phyloP scores from a whole-genome alignment of 129 eudicot genomes.

The Chrysanthemum makinoi region DNA sequence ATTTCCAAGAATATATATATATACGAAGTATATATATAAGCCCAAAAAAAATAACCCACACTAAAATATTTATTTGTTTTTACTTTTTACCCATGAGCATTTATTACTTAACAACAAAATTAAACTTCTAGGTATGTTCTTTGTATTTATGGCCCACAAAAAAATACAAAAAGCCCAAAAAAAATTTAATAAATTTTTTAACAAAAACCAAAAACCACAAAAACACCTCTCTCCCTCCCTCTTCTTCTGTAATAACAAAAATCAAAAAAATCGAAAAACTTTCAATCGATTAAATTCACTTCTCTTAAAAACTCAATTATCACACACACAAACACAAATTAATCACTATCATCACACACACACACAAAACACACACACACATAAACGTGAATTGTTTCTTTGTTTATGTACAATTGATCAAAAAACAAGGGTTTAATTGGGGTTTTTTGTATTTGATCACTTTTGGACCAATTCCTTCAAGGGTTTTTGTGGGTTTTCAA shows the following conservation, averaged over 20 bases:
- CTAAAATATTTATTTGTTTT: too few relatives aligned
- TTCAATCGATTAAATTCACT: neutral
- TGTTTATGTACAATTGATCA: slow-evolving; percentile 7
- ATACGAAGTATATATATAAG: too few relatives aligned
- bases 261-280: neutral
- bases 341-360: neutral
- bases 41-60: too few relatives aligned
- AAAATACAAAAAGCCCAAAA: neutral
- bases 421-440: slow-evolving; percentile 39
- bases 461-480: slow-evolving; percentile 23
- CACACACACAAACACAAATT: neutral
- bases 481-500: slow-evolving; percentile 44
- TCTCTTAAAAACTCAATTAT: too few relatives aligned
- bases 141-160: too few relatives aligned
- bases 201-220: too few relatives aligned
- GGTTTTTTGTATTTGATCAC: slow-evolving; percentile 36
- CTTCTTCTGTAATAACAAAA: neutral
- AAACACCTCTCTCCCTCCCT: slow-evolving; percentile 1
- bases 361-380: too few relatives aligned
- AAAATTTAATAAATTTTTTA: too few relatives aligned
- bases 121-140: too few relatives aligned
- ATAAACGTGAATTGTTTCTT: slow-evolving; percentile 17
- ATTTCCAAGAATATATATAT: too few relatives aligned
- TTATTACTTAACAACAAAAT: too few relatives aligned
- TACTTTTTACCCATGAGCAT: too few relatives aligned